Evolutionary conservation across 1,284 basidiomycete genomes (phyloP), one percentile per base, ranked within the genome.

Genomic region (Somion occarium): DNA sequence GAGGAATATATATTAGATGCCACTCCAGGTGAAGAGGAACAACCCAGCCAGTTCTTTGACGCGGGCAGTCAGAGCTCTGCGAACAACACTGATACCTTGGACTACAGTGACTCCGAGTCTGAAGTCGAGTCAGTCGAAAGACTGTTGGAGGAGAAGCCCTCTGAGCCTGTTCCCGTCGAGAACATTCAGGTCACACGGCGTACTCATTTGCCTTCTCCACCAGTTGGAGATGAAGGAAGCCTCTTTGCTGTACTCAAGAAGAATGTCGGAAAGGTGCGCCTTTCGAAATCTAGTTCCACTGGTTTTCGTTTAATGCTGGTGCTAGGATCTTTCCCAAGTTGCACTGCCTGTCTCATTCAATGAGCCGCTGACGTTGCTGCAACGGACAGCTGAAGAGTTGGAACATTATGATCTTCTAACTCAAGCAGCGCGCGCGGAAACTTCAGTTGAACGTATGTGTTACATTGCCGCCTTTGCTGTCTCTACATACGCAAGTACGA

Each of bases 291-390:
- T n/a, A 22, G 22, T 38, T 46, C 19, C 30, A 25, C 47, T 22
- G 37, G 38, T 19, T 39, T 46, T 27, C 24, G n/a, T n/a, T n/a
- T n/a, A n/a, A n/a, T n/a, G n/a, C n/a, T n/a, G n/a, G 34, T 49
- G 20, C 27, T 54, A 93, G 91, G 91, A 94, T 67, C 71, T 94
- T n/a, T 85, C 88, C 11, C 85, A 85, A 41, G 88, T 95, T 37
- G 77, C 87, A 1, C 82, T 95, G 55, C 92, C 92, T 5, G 88
- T 94, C 2, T 82, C 86, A 1, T 93, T 93, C 71, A 95, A 95
- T 61, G 93, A 95, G 60, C 92, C 92, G 19, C 69, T 95, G 30
- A 89, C 87, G 2, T 74, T 93, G 19, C 73, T 93, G 5, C 91
- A 95, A 67, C 78, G 87, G 57, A 73, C 76, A 38, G 83, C 91